phyloP scores from a whole-genome alignment of 805 yeast species.

The Wickerhamiella azyma region DNA sequence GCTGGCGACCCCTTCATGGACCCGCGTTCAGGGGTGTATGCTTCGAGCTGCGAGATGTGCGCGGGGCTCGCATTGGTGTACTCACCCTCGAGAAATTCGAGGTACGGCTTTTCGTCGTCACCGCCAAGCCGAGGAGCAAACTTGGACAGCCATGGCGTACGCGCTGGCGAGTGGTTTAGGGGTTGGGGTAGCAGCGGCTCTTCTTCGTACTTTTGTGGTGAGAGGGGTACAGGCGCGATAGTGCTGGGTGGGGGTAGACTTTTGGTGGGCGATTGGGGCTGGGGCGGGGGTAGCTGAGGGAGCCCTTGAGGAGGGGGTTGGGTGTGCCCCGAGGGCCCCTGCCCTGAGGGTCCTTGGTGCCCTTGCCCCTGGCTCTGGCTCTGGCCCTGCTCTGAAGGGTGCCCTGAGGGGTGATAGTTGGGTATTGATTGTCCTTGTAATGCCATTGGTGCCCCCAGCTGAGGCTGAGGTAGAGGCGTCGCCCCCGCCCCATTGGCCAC shows the following conservation, averaged over 20 bases:
- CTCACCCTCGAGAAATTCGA: conserved; percentile 8
- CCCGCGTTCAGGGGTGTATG: conserved; percentile 53
- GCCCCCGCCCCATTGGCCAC: too few relatives aligned
- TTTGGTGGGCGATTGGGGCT: conserved; percentile 13
- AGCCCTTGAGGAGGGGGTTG: background rate
- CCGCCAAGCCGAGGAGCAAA: conserved; percentile 4
- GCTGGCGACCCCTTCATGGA: conserved; percentile 48
- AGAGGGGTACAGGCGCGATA: background rate
- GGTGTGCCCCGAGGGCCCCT: too few relatives aligned
- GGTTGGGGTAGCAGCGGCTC: conserved; percentile 9
- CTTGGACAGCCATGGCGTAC: conserved; percentile 6
- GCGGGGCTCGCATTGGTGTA: conserved; percentile 6
- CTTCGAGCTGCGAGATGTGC: conserved; percentile 37
- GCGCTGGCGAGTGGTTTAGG: conserved; percentile 6
- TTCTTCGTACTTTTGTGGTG: conserved; percentile 2
- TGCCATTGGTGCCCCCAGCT: background rate
- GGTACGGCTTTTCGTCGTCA: conserved; percentile 9
- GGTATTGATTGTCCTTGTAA: too few relatives aligned
- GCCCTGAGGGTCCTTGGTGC: too few relatives aligned
- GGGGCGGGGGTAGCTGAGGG: background rate
- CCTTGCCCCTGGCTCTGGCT: background rate
- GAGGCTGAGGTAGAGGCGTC: background rate
- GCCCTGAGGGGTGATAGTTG: too few relatives aligned
- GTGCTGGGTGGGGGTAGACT: background rate
- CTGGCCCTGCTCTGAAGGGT: too few relatives aligned